Base-by-base conservation (phyloP, 2,329 filamentous ascomycete genomes). In the Nannizziopsis arthrosporioides region DNA sequence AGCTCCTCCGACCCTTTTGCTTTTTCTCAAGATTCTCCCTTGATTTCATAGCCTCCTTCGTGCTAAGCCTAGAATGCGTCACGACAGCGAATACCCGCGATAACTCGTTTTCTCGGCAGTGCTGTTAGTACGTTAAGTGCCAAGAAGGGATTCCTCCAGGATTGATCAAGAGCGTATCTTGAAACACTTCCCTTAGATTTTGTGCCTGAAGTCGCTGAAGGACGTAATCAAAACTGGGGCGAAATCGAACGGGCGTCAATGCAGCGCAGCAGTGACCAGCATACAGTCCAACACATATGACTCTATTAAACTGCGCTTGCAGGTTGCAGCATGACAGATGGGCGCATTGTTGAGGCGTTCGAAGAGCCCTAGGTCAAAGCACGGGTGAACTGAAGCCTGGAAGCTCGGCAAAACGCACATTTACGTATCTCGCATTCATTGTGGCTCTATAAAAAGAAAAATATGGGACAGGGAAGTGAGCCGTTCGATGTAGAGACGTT, bases 161-260 rank as follows among this genome's bases (percentile, higher is more conserved):
- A 38, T 43, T 31, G 19, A 17, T 36, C 12, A 27, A 47, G 39
- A 41, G 44, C 17, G 38, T 47, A 47, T 47, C 45, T 30, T 48
- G 46, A 48, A 48, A 44, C 39, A 39, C 18, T 38, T 31, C 14
- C 41, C 35, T 48, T 18, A 39, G 38, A 44, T 19, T 39, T 43
- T 39, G 32, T 39, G 46, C 46, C 46, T 44, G 46, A 48, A 22
- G 34, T 47, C 38, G 17, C 27, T 12, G 15, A 41, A 47, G 35
- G 40, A 38, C 46, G 46, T 48, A 43, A 44, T 44, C 32, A 43
- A 48, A 48, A 48, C 40, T 27, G 40, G 40, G 41, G 40, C 46
- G 46, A 44, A 41, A 30, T 39, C 19, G 43, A 27, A 44, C 46
- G 46, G 46, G 46, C 46, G 46, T 44, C 46, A 42, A 48, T 44